Evolutionary conservation across 2,329 filamentous ascomycete genomes (phyloP).

Genomic region (Pezicula carpinea): DNA sequence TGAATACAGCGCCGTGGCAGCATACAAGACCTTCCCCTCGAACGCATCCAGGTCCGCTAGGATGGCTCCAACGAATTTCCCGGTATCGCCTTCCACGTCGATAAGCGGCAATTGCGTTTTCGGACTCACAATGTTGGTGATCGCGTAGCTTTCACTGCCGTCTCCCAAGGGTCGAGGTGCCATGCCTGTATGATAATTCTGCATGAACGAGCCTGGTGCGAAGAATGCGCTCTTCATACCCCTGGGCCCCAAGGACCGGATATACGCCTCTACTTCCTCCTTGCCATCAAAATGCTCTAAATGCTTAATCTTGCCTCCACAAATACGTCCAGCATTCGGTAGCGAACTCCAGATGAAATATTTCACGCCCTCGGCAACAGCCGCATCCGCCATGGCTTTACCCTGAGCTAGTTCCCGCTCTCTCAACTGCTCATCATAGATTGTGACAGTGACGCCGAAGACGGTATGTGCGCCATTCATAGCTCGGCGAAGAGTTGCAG

Average conservation of each 20-base stretch:
- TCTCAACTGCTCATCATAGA: not conserved
- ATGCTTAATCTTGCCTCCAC: constrained; percentile 30
- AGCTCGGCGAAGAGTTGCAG: constrained; percentile 33
- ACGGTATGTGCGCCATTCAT: constrained; percentile 40
- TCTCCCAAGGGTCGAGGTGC: constrained; percentile 13
- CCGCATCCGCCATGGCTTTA: constrained; percentile 38
- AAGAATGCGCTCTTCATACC: constrained; percentile 40
- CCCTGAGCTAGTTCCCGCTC: constrained; percentile 17
- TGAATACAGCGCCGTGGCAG: constrained; percentile 31
- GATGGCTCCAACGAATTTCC: constrained; percentile 30
- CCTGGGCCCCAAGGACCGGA: constrained; percentile 24
- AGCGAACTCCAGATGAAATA: constrained; percentile 39
- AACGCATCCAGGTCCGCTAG: constrained; percentile 37
- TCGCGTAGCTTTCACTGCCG: constrained; percentile 11
- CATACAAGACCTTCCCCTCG: constrained; percentile 39
- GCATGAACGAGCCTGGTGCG: constrained; percentile 41
- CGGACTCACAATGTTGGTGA: constrained; percentile 11
- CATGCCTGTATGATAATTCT: constrained; percentile 31
- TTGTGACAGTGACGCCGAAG: constrained; percentile 39
- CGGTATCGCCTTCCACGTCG: constrained; percentile 21
- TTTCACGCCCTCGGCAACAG: constrained; percentile 33
- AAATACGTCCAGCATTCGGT: constrained; percentile 30
- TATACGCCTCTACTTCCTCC: constrained; percentile 25
- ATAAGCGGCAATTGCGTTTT: constrained; percentile 22
- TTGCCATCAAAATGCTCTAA: constrained; percentile 31